A percentile compares a stretch with the other conserved stretches of the same genome.
Conservation (phyloP, 225 moss, liverwort and hornwort genomes). For the Polytrichum commune region DNA sequence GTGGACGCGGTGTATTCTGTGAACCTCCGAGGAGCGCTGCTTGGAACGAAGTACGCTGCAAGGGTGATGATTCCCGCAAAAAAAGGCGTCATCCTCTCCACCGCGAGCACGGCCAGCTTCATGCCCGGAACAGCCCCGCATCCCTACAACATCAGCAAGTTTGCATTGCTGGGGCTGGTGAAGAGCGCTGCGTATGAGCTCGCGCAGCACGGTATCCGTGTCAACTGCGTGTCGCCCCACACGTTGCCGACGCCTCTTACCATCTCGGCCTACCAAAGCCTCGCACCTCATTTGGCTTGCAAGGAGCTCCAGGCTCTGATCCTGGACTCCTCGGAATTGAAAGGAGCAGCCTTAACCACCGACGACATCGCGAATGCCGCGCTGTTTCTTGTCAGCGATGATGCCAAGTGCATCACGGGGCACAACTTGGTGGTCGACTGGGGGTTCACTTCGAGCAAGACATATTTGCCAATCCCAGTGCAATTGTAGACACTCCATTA, state of each 20-base stretch:
- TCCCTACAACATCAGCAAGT: conserved; percentile 17
- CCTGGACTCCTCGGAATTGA: conserved; percentile 2
- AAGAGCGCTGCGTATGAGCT: conserved; percentile 20
- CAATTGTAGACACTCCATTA: no score
- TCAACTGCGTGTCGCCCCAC: conserved; percentile 24
- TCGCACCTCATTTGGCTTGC: not conserved
- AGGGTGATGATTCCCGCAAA: conserved; percentile 32
- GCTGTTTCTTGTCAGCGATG: conserved; percentile 31
- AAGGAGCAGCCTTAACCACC: not conserved
- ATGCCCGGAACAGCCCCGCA: conserved; percentile 6
- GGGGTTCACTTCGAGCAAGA: conserved; percentile 7
- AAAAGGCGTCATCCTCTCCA: conserved; percentile 28
- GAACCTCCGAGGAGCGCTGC: conserved; percentile 21
- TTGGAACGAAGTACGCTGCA: conserved; percentile 31
- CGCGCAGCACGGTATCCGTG: conserved; percentile 14
- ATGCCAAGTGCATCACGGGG: conserved; percentile 29
- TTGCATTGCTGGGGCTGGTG: conserved; percentile 11
- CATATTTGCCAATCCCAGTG: no score
- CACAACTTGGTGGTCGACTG: conserved; percentile 35
- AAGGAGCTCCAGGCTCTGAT: not conserved
- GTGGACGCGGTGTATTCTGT: conserved; percentile 23
- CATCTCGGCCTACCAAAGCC: not conserved
- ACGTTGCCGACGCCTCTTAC: conserved; percentile 8
- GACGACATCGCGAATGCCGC: conserved; percentile 38
- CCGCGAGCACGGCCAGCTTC: conserved; percentile 12